Conservation (phyloP, 495 filamentous ascomycete species). For the Aspergillus wentii region DNA sequence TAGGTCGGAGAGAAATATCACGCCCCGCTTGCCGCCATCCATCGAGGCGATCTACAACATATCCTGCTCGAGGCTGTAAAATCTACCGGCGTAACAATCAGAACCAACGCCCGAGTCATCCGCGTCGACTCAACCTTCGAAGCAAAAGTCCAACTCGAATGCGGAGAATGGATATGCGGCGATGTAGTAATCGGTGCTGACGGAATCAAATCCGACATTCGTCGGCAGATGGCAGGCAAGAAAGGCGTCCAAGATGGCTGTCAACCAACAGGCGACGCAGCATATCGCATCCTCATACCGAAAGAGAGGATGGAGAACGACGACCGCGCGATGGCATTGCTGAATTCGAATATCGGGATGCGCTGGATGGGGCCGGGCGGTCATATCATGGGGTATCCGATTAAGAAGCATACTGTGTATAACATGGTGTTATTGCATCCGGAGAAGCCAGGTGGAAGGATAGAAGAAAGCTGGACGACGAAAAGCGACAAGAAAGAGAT, state of each 20-base stretch:
- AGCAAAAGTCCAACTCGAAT: too few relatives aligned
- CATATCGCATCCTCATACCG: neutral
- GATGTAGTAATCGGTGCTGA: neutral
- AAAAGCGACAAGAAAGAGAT: slow-evolving; percentile 1
- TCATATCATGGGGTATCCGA: slow-evolving; percentile 2
- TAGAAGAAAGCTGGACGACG: slow-evolving; percentile 1
- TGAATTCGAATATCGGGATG: slow-evolving; percentile 1
- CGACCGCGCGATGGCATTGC: neutral
- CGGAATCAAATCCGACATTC: neutral
- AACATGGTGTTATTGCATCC: slow-evolving; percentile 1
- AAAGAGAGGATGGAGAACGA: neutral
- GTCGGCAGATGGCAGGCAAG: neutral
- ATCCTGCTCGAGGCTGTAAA: neutral
- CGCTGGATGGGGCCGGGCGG: neutral
- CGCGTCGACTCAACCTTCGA: neutral
- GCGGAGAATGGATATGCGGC: too few relatives aligned
- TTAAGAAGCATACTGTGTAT: slow-evolving; percentile 2
- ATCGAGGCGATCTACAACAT: too few relatives aligned
- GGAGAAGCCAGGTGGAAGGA: neutral
- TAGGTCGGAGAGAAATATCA: too few relatives aligned
- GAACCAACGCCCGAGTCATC: neutral
- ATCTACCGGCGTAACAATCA: neutral
- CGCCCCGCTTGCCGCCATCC: too few relatives aligned
- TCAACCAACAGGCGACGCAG: neutral
- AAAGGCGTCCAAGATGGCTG: neutral